phyloP scores from a whole-genome alignment of 2,329 filamentous ascomycete species.

The Fusarium armeniacum region DNA sequence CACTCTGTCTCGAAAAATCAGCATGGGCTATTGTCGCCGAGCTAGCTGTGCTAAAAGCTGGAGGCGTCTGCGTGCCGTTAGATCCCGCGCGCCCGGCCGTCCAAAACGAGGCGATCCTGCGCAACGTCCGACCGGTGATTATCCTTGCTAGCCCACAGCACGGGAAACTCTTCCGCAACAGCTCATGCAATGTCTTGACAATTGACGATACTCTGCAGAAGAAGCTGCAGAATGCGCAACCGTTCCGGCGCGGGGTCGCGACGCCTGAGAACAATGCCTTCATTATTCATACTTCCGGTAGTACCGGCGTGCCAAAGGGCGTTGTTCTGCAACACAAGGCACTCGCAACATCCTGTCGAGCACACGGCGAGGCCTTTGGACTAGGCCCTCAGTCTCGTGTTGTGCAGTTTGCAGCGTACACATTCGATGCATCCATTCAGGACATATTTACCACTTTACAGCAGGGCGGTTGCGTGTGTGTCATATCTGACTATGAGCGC shows the following conservation, averaged over 20 bases:
- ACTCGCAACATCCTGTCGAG: constrained; percentile 31
- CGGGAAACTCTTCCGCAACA: constrained; percentile 10
- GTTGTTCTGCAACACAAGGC: constrained; percentile 52
- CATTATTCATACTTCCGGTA: constrained; percentile 20
- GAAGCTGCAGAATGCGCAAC: constrained; percentile 16
- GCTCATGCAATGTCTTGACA: constrained; percentile 18
- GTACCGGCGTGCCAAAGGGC: constrained; percentile 59
- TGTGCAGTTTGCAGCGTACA: constrained; percentile 12
- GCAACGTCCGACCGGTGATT: constrained; percentile 9
- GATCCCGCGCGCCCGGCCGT: constrained; percentile 15
- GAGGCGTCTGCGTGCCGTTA: constrained; percentile 4
- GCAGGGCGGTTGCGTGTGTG: constrained; percentile 10
- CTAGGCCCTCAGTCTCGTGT: too few relatives aligned
- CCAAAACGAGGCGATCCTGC: constrained; percentile 15
- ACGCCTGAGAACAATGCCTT: constrained; percentile 18
- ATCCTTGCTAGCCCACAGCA: constrained; percentile 12
- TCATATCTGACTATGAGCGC: constrained; percentile 16
- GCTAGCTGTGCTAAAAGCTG: constrained; percentile 10
- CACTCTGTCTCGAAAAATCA: constrained; percentile 19
- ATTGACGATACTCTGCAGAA: constrained; percentile 14
- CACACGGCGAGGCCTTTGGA: too few relatives aligned
- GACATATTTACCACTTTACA: constrained; percentile 15
- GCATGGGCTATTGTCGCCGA: constrained; percentile 14
- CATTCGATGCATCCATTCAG: constrained; percentile 13
- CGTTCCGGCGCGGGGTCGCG: constrained; percentile 13